A percentile compares a stretch with the other conserved stretches of the same genome.
Evolutionary conservation across 257 asterid species (phyloP).

Genomic region (Penstemon davidsonii): DNA sequence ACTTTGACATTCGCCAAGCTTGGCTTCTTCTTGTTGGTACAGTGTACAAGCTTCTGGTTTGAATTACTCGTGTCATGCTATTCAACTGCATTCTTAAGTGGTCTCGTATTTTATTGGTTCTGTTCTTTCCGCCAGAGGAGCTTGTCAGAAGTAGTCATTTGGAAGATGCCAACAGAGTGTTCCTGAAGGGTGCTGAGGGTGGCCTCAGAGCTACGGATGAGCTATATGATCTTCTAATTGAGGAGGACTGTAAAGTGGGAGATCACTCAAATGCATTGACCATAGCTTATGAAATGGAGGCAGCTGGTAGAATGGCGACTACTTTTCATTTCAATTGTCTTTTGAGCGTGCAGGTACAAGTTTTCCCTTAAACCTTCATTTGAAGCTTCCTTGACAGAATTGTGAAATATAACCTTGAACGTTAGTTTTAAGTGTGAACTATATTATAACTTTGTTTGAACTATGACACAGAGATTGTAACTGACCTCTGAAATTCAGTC

Average conservation of each 20-base stretch:
- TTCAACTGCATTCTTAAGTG: slow-evolving; percentile 26
- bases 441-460: slow-evolving; percentile 14
- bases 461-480: slow-evolving; percentile 14
- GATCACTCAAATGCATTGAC: slow-evolving; percentile 98
- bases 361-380: slow-evolving; percentile 25
- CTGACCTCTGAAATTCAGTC: slow-evolving; percentile 14
- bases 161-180: slow-evolving; percentile 90
- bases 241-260: slow-evolving; percentile 89
- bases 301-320: slow-evolving; percentile 98
- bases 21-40: slow-evolving; percentile 98
- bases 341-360: slow-evolving; percentile 82
- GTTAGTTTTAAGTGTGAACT: slow-evolving; percentile 18
- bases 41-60: slow-evolving; percentile 32
- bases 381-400: slow-evolving; percentile 10
- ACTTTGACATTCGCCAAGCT: slow-evolving; percentile 86
- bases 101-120: slow-evolving; percentile 26
- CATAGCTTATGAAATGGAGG: slow-evolving; percentile 97
- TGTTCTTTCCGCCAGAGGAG: slow-evolving; percentile 70
- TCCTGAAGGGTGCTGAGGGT: slow-evolving; percentile 89
- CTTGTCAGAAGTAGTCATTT: slow-evolving; percentile 79
- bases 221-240: slow-evolving; percentile 88
- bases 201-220: slow-evolving; percentile 94
- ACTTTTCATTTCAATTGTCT: slow-evolving; percentile 98
- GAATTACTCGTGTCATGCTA: slow-evolving; percentile 24
- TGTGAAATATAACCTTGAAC: not conserved